These are phyloP conservation scores for Flaveria sonorensis DNA, from an alignment of 129 eudicot species.

Conservation along the genomic window DNA sequence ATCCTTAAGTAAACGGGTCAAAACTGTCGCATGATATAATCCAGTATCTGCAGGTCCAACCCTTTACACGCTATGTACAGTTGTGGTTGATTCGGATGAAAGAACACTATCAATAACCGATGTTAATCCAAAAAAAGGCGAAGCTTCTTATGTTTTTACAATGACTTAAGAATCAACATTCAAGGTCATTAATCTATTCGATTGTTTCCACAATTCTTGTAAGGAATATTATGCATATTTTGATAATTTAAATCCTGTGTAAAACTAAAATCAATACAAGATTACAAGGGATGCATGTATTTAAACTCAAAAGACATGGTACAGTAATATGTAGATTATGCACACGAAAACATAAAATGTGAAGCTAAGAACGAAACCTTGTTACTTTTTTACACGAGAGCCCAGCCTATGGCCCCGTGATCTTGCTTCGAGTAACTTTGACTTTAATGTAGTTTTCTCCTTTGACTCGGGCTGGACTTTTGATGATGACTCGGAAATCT, in stretches of 20 bases:
- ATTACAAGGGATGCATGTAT: conserved; percentile 19
- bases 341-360: conserved; percentile 15
- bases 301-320: conserved; percentile 23
- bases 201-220: conserved; percentile 10
- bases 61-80: conserved; percentile 89
- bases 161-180: conserved; percentile 27
- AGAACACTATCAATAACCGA: conserved; percentile 58
- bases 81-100: conserved; percentile 74
- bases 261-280: conserved; percentile 16
- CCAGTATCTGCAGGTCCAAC: conserved; percentile 63
- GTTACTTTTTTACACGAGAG: conserved; percentile 65
- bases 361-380: conserved; percentile 43
- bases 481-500: conserved; percentile 60
- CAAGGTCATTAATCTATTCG: conserved; percentile 9
- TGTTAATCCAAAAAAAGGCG: conserved; percentile 69
- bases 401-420: conserved; percentile 72
- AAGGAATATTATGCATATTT: conserved; percentile 22
- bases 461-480: conserved; percentile 56
- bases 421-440: conserved; percentile 89
- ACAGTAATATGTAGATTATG: conserved; percentile 33
- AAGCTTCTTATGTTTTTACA: conserved; percentile 49
- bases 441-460: conserved; percentile 60
- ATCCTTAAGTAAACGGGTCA: neutral
- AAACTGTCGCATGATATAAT: neutral
- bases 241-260: neutral